These are phyloP conservation scores for Irpex lacteus DNA, from an alignment of 1,284 basidiomycete species.

Conservation along the genomic window DNA sequence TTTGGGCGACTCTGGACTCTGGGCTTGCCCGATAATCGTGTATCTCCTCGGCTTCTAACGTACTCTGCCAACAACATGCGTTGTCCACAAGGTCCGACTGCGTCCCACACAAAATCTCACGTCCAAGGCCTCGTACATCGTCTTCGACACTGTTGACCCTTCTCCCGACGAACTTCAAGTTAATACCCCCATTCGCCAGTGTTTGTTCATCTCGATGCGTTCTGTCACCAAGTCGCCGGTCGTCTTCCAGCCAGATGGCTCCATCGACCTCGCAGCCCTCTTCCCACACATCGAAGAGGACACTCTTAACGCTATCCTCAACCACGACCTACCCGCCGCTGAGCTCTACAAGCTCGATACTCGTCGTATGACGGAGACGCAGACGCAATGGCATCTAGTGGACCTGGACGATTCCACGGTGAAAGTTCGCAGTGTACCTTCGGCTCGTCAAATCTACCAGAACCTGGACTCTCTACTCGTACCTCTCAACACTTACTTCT, in stretches of 20 bases:
- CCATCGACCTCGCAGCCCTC: conserved; percentile 22
- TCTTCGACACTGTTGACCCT: background rate
- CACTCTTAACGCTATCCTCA: conserved; percentile 28
- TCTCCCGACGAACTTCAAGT: background rate
- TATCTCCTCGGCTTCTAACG: conserved; percentile 1
- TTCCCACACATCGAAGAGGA: conserved; percentile 33
- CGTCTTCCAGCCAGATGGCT: conserved; percentile 12
- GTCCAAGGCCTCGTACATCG: background rate
- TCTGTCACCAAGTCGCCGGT: background rate
- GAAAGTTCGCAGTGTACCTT: conserved; percentile 22
- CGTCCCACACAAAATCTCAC: background rate
- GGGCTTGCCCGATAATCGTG: background rate
- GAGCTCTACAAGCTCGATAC: conserved; percentile 35
- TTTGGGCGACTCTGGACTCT: background rate
- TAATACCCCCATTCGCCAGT: background rate
- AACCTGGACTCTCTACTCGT: conserved; percentile 32
- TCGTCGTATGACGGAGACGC: conserved; percentile 28
- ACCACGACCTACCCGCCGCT: conserved; percentile 27
- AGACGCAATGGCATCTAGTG: conserved; percentile 29
- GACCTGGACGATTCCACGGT: conserved; percentile 29
- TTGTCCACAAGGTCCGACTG: conserved; percentile 15
- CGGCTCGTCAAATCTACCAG: conserved; percentile 28
- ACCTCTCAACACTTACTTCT: conserved; percentile 34
- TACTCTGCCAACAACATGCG: conserved; percentile 15
- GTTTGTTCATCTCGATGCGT: background rate